phyloP scores from a whole-genome alignment of 2,329 filamentous ascomycete species.

The Nemania sp. region DNA sequence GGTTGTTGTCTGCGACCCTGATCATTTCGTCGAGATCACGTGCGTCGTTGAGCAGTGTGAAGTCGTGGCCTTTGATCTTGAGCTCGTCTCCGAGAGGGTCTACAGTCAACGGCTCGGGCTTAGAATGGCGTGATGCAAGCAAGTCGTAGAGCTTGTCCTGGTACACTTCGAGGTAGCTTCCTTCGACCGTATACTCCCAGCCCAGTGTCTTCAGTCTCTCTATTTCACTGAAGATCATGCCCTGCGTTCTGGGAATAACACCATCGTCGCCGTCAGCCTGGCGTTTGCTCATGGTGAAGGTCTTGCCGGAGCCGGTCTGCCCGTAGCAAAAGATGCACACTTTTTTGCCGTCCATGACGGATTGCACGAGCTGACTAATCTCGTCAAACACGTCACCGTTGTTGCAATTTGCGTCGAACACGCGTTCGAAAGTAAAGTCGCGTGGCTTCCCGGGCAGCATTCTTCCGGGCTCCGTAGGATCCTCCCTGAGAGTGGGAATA shows the following conservation, averaged over 20 bases:
- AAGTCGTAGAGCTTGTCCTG: constrained; percentile 96
- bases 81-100: constrained; percentile 40
- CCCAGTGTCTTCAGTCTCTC: constrained; percentile 84
- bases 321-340: constrained; percentile 99
- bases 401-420: constrained; percentile 77
- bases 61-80: constrained; percentile 40
- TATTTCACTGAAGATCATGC: constrained; percentile 91
- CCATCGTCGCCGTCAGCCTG: constrained; percentile 72
- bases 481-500: constrained; percentile 80
- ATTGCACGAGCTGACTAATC: constrained; percentile 95
- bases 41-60: constrained; percentile 70
- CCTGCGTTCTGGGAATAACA: constrained; percentile 92
- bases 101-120: constrained; percentile 65
- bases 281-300: constrained; percentile 75
- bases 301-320: constrained; percentile 96
- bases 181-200: constrained; percentile 93
- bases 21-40: constrained; percentile 81
- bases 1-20: constrained; percentile 78
- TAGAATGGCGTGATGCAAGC: constrained; percentile 66
- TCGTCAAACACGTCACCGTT: constrained; percentile 93
- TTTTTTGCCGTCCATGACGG: constrained; percentile 94
- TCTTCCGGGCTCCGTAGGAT: constrained; percentile 65
- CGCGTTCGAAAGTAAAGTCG: constrained; percentile 89
- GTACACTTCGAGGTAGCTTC: constrained; percentile 96
- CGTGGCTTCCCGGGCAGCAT: constrained; percentile 78